Percentiles rank a stretch among this genome's conserved stretches.
phyloP scores from a whole-genome alignment of 2,329 filamentous ascomycete genomes.

The Calcarisporium arbuscula region DNA sequence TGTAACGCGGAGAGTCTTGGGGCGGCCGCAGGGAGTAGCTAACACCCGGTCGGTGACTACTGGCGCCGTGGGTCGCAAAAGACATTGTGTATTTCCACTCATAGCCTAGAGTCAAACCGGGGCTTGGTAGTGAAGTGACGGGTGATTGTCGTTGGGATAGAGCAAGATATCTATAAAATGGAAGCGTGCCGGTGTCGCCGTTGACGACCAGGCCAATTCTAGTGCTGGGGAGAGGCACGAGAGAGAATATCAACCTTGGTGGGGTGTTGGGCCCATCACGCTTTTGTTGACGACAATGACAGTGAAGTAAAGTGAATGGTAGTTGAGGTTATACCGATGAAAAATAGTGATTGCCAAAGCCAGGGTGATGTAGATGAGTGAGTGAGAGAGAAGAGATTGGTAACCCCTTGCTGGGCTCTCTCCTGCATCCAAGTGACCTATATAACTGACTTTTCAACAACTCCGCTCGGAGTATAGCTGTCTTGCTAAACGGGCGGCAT shows the following conservation, averaged over 20 bases:
- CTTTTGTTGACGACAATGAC: too few relatives aligned
- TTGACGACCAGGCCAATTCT: background rate
- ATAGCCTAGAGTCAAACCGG: constrained; percentile 39
- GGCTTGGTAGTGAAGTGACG: constrained; percentile 31
- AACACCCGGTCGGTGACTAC: constrained; percentile 25
- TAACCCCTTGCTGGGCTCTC: too few relatives aligned
- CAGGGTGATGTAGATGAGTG: constrained; percentile 25
- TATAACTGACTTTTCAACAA: too few relatives aligned
- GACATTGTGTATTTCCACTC: constrained; percentile 47
- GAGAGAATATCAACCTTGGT: constrained; percentile 52
- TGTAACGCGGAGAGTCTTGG: constrained; percentile 53
- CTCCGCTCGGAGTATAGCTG: too few relatives aligned
- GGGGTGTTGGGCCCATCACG: constrained; percentile 54
- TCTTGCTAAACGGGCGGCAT: too few relatives aligned
- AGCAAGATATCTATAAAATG: too few relatives aligned
- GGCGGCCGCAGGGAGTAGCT: constrained; percentile 32
- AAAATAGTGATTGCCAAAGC: constrained; percentile 28
- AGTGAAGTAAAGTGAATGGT: too few relatives aligned
- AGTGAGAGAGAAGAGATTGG: too few relatives aligned
- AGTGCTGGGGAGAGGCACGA: constrained; percentile 28
- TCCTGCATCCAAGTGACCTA: too few relatives aligned
- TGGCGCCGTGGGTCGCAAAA: constrained; percentile 44
- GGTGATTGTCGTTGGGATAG: too few relatives aligned
- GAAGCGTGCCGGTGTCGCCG: constrained; percentile 8
- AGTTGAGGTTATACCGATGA: too few relatives aligned